Base-by-base conservation (phyloP, 306 rosid species). In the Vigna nakashimae region DNA sequence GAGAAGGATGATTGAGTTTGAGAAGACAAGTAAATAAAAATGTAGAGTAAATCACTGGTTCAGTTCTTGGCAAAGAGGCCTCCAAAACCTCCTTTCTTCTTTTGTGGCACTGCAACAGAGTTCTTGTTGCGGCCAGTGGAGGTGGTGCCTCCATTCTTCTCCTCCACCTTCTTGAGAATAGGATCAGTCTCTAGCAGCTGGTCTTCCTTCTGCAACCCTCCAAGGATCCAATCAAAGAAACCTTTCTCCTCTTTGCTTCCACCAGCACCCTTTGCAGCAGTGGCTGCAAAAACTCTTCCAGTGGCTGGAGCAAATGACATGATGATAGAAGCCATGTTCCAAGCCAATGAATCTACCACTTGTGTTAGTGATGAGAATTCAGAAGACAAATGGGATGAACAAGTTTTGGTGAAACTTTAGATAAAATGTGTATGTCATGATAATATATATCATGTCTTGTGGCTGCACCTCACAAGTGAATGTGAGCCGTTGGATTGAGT, bases 31-130 rank as follows among this genome's bases (percentile, higher is more conserved):
- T 53, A 72, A 64, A 3, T 20, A 2, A 38, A 30, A 24, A 43
- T 45, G 53, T 22, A 67, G 50, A 20, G 65, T 2, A 46, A 79
- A n/a, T 51, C 9, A 65, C 28, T 9, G 17, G 20, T 26, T 90
- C 82, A 88, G 5, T 87, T 86, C 87, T 90, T 90, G 20, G 90
- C 93, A 76, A 92, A 92, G 6, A 92, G 86, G 34, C 98, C 96
- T 48, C 96, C 98, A 69, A 89, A 89, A 28, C 94, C 93, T 30
- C 90, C 90, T 69, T 92, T 89, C 87, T 92, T 92, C 92, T 92
- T 90, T 46, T 76, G 90, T 2, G 92, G 96, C 78, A 89, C 80
- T 0, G 83, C 86, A 46, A 87, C 94, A 0, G 97, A 68, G 82
- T 81, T 83, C 84, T 86, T 86, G 18, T 86, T 86, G 18, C 88